Conservation (phyloP, 1,139 yeast species). For the Candida dubliniensis region DNA sequence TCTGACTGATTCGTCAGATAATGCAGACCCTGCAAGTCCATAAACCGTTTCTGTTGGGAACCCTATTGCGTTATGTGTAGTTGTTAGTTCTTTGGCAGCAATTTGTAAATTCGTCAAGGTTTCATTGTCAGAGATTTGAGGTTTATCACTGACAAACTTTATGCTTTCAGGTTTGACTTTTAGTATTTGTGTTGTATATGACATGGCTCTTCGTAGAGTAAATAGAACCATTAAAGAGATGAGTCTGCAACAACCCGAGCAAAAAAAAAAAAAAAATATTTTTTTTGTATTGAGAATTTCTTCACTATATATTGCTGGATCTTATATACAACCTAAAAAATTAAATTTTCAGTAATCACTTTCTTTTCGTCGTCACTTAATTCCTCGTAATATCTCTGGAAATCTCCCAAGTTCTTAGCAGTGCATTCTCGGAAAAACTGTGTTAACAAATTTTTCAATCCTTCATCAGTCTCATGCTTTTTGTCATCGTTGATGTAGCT, state of each 20-base stretch:
- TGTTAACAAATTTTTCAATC: constrained; percentile 47
- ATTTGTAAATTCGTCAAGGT: constrained; percentile 50
- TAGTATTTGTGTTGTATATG: constrained; percentile 30
- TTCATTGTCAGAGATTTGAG: constrained; percentile 48
- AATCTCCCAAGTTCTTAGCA: constrained; percentile 50
- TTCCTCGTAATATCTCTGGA: constrained; percentile 52
- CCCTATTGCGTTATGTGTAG: constrained; percentile 67
- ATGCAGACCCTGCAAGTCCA: constrained; percentile 89
- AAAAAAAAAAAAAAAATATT: background rate
- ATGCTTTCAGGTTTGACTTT: constrained; percentile 32
- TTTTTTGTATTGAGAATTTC: background rate
- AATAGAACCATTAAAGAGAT: constrained; percentile 1
- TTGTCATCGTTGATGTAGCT: constrained; percentile 53
- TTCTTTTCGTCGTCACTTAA: constrained; percentile 60
- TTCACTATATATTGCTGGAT: background rate
- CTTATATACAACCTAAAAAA: constrained; percentile 18
- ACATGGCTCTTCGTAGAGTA: constrained; percentile 4
- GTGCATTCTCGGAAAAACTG: constrained; percentile 68
- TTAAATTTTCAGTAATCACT: constrained; percentile 47
- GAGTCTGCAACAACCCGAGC: background rate
- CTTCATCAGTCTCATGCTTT: constrained; percentile 38
- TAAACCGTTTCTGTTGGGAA: constrained; percentile 98
- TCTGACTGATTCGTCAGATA: constrained; percentile 68
- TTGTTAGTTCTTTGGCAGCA: constrained; percentile 59
- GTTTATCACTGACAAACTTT: constrained; percentile 27